Percentiles rank a stretch among this genome's conserved stretches.
Evolutionary conservation across 73 alveolate genomes (phyloP).

Genomic region (Urostyla sp.): DNA sequence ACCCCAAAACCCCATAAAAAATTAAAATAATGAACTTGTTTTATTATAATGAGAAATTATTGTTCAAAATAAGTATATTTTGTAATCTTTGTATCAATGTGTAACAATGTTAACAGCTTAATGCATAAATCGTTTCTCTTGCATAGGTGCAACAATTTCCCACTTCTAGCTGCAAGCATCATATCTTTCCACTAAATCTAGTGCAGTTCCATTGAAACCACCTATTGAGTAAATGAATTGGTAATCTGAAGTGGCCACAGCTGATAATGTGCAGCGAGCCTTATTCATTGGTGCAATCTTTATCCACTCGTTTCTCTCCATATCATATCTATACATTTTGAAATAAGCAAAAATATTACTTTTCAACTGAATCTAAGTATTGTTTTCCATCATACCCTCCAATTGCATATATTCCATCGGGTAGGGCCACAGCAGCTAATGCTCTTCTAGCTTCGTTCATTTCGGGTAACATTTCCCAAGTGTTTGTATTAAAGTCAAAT

Average conservation of each 20-base stretch:
- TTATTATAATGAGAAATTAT: background rate
- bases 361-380: conserved; percentile 83
- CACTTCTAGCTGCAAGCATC: conserved; percentile 76
- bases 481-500: conserved; percentile 70
- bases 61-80: background rate
- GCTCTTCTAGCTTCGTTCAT: conserved; percentile 92
- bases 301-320: conserved; percentile 77
- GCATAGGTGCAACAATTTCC: conserved; percentile 81
- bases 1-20: background rate
- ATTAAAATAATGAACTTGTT: background rate
- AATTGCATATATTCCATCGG: conserved; percentile 95
- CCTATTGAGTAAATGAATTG: conserved; percentile 88
- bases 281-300: conserved; percentile 74
- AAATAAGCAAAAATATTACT: conserved; percentile 49
- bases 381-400: conserved; percentile 96
- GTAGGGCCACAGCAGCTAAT: conserved; percentile 89
- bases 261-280: conserved; percentile 89
- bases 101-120: conserved; percentile 50
- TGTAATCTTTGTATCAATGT: background rate
- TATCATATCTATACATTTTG: conserved; percentile 62
- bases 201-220: conserved; percentile 88
- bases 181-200: conserved; percentile 89
- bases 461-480: conserved; percentile 88
- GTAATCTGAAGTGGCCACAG: conserved; percentile 82
- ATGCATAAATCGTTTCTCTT: conserved; percentile 90